Evolutionary conservation across 1,139 yeast genomes (phyloP), one percentile per base, ranked within the genome.

Genomic region (Suhomyces wounanorum): DNA sequence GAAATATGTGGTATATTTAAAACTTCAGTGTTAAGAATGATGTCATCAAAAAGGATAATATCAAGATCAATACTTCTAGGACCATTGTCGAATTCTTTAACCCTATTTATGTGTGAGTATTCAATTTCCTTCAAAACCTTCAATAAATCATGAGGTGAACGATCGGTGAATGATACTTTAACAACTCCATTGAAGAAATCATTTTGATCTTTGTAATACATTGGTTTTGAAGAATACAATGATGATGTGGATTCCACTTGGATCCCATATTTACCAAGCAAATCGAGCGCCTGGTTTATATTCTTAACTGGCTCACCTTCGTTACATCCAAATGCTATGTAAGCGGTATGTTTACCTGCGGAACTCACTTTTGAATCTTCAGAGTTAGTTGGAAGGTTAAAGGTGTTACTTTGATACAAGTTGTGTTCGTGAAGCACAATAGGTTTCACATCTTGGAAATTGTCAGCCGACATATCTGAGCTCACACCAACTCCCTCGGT

Each of bases 401-500:
- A 60, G 17, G 40, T 23, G 11, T 40, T 30, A 1, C 26, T n/a
- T 3, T 35, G 23, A 8, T 43, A 16, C 5, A 25, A 8, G 8
- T 40, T 30, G 10, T 36, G 25, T 25, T 38, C 35, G 3, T 25
- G 47, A 10, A 50, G 44, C 11, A 49, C 51, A 11, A 72, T 59
- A 9, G 72, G 69, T 9, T 62, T 63, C 17, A 59, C 53, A 7
- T 57, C 69, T 31, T 55, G 54, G 44, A 78, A 71, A 8, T 72
- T 76, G 5, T 62, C 64, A 2, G 69, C 63, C 0, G 74, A 68
- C 67, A 92, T 78, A 1, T 72, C 72, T 16, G 88, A 81, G 51
- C 85, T 80, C 2, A 94, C 97, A 9, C 97, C 98, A 13, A 96
- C 98, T 16, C 95, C 96, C 43, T 86, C 85, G 0, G 97, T 90